Percentiles rank a stretch among this genome's conserved stretches.
Evolutionary conservation across 768 basidiomycete species (phyloP).

Genomic region (Hygrocybe punicea): DNA sequence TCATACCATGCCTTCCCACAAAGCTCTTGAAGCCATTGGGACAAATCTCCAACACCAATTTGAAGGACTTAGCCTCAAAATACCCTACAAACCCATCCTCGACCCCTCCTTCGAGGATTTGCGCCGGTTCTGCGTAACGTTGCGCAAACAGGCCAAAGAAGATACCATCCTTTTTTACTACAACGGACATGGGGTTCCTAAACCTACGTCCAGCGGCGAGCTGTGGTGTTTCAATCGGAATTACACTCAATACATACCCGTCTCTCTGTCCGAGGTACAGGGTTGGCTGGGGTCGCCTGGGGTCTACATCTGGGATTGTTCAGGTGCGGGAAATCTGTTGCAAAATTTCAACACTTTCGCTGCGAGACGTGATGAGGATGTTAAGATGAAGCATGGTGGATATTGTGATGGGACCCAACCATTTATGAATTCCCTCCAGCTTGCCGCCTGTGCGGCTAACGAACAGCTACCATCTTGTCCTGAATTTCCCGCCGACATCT

Average conservation of each 20-base stretch:
- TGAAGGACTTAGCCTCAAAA: conserved; percentile 90
- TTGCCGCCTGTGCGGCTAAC: conserved; percentile 89
- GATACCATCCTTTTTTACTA: conserved; percentile 96
- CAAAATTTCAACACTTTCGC: conserved; percentile 84
- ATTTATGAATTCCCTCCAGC: conserved; percentile 84
- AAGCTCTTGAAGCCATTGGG: conserved; percentile 91
- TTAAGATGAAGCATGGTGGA: conserved; percentile 54
- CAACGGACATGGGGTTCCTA: conserved; percentile 97
- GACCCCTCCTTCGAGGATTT: conserved; percentile 95
- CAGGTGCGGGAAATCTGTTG: conserved; percentile 91
- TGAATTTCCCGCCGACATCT: conserved; percentile 94
- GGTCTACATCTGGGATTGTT: conserved; percentile 99
- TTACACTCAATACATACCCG: conserved; percentile 98
- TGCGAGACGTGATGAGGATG: conserved; percentile 68
- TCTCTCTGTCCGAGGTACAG: conserved; percentile 91
- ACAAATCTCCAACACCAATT: conserved; percentile 93
- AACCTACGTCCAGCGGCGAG: conserved; percentile 92
- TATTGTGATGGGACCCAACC: conserved; percentile 62
- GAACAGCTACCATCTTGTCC: conserved; percentile 93
- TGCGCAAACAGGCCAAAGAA: conserved; percentile 86
- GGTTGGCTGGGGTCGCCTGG: conserved; percentile 91
- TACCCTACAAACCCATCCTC: conserved; percentile 89
- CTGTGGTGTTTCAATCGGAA: conserved; percentile 98
- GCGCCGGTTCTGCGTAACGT: conserved; percentile 75
- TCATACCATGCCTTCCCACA: conserved; percentile 83